Evolutionary conservation across 2,329 filamentous ascomycete genomes (phyloP).

Genomic region (Calycina marina): DNA sequence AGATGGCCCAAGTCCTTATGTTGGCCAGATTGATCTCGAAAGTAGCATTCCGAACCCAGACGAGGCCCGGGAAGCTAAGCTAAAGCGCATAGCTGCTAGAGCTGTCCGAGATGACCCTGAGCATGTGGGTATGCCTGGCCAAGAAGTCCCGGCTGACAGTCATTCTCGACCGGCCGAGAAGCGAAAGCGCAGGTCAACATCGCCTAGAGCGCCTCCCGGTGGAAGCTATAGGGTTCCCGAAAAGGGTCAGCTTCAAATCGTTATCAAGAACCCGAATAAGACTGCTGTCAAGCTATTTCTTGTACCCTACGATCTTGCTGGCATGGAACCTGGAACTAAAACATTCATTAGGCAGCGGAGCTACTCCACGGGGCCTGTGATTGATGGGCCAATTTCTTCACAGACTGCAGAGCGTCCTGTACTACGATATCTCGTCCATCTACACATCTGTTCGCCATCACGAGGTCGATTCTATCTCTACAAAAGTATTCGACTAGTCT

Average conservation of each 20-base stretch:
- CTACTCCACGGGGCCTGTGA: constrained; percentile 75
- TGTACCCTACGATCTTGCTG: constrained; percentile 79
- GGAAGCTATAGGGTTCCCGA: constrained; percentile 90
- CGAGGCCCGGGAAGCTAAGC: constrained; percentile 27
- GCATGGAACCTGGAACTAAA: constrained; percentile 89
- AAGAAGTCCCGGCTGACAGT: constrained; percentile 3
- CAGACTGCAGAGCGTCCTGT: constrained; percentile 50
- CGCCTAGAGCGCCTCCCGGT: constrained; percentile 58
- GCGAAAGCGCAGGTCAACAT: constrained; percentile 41
- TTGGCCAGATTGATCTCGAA: constrained; percentile 83
- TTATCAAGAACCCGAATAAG: constrained; percentile 97
- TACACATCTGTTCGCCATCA: constrained; percentile 82
- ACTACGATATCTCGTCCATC: constrained; percentile 76
- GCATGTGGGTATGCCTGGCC: constrained; percentile 15
- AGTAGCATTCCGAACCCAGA: constrained; percentile 50
- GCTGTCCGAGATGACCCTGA: constrained; percentile 8
- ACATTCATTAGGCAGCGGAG: constrained; percentile 91
- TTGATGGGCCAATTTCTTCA: constrained; percentile 34
- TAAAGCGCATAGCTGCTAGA: constrained; percentile 20
- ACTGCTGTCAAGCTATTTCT: constrained; percentile 94
- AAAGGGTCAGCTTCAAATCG: constrained; percentile 86
- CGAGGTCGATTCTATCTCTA: constrained; percentile 80
- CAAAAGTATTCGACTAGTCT: constrained; percentile 84
- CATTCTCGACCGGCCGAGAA: constrained; percentile 33
- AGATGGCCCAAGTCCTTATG: constrained; percentile 89